Base-by-base conservation (phyloP, 345 rosid genomes). In the Aquilaria malaccensis region DNA sequence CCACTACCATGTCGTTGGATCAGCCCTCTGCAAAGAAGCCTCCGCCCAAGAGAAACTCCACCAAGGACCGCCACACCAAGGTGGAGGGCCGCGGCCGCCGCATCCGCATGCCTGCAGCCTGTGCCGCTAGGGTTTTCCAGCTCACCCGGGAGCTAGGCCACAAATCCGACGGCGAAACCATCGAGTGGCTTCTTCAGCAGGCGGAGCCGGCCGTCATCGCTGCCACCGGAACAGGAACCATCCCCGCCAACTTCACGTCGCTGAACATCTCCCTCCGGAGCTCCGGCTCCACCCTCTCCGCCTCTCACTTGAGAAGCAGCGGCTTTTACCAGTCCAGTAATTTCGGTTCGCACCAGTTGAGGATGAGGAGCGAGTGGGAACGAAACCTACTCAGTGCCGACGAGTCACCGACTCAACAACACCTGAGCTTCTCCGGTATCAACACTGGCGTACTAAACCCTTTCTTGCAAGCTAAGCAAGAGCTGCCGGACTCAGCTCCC, bases 81-180 rank as follows among this genome's bases (percentile, higher is more conserved):
- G 97, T 90, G 10, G 95, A 90, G n/a, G 97, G 97, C 47, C 95
- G 97, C 0, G 97, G 97, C 47, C 90, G 97, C 51, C 80, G 97
- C 80, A 90, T 90, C 84, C 91, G 97, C 52, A 91, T 91, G 95
- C 97, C 97, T 0, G 96, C 96, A 37, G 72, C 87, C 52, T 91
- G 97, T 53, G 97, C 97, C 0, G 97, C 96, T 31, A 79, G 97
- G 80, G 95, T 91, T 59, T 91, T 91, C 68, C 97, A 91, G 79
- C 80, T 91, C 46, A 91, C 97, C 15, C 77, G 93, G 51, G 96
- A 91, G 64, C 95, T 90, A 1, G 97, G 97, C 33, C 92, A 90
- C 66, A 87, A 90, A 48, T 85, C 97, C 7, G 97, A 89, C 51
- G 97, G 97, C 3, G 96, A 89, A 73, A 88, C 96, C 76, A 86